Evolutionary conservation across 345 rosid genomes (phyloP).

Genomic region (Gossypium rotundifolium): DNA sequence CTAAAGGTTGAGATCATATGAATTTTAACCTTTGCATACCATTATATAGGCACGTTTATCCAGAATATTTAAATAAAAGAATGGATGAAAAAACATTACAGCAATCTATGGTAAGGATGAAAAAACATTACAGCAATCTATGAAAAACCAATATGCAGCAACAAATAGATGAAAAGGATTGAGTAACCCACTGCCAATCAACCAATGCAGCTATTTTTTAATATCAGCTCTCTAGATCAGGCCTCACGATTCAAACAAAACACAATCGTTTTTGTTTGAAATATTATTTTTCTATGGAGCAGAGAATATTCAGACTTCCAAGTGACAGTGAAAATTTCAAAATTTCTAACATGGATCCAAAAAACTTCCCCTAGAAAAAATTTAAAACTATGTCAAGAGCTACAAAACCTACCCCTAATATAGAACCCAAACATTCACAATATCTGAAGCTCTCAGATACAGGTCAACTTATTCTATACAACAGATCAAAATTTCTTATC

Average conservation of each 20-base stretch:
- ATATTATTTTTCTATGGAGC: background rate
- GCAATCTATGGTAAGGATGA: background rate
- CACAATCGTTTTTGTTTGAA: background rate
- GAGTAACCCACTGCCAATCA: background rate
- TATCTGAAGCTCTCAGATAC: background rate
- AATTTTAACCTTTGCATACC: background rate
- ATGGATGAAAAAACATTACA: background rate
- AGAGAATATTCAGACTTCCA: background rate
- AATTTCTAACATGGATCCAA: background rate
- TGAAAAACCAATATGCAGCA: background rate
- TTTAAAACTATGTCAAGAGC: background rate
- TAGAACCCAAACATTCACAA: background rate
- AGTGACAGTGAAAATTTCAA: background rate
- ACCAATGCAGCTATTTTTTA: background rate
- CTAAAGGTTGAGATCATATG: background rate
- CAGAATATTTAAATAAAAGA: constrained; percentile 2
- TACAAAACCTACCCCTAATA: background rate
- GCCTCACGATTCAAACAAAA: background rate
- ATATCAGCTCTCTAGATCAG: background rate
- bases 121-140: background rate
- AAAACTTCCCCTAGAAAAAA: background rate
- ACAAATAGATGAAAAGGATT: background rate
- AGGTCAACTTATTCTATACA: background rate
- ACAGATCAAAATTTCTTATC: background rate
- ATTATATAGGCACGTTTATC: background rate